Percentiles rank a stretch among this genome's conserved stretches.
These are phyloP conservation scores for Fusarium sp. DNA, from an alignment of 2,329 filamentous ascomycete species.

Conservation along the genomic window DNA sequence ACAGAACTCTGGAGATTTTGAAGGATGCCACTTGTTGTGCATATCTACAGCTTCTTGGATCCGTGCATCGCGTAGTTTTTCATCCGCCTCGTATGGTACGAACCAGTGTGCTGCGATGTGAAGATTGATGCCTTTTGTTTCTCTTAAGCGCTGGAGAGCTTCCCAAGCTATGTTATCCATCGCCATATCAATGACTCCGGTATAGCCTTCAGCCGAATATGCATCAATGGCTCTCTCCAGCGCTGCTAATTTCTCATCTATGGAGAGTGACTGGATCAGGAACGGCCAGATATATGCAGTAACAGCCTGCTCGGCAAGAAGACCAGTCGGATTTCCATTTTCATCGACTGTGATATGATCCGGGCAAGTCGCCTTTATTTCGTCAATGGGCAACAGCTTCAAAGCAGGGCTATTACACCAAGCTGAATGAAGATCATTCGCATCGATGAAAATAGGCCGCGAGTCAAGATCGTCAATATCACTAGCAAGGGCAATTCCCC, in stretches of 20 bases:
- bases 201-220: constrained; percentile 62
- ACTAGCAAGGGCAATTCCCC: constrained; percentile 54
- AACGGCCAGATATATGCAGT: constrained; percentile 63
- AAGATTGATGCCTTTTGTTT: constrained; percentile 54
- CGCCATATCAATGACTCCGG: constrained; percentile 66
- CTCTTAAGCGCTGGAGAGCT: constrained; percentile 54
- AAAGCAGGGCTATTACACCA: constrained; percentile 65
- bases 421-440: constrained; percentile 64
- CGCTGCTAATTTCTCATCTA: constrained; percentile 58
- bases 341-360: constrained; percentile 61
- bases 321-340: constrained; percentile 59
- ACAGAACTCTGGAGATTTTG: constrained; percentile 48
- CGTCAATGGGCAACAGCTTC: constrained; percentile 58
- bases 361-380: constrained; percentile 58
- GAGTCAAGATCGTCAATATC: constrained; percentile 62
- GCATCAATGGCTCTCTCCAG: constrained; percentile 60
- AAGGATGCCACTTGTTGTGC: constrained; percentile 47
- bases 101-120: constrained; percentile 63
- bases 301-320: constrained; percentile 61
- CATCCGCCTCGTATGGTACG: constrained; percentile 55
- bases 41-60: constrained; percentile 62
- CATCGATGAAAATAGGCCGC: constrained; percentile 65
- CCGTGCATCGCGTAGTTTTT: constrained; percentile 54
- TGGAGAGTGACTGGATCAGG: constrained; percentile 56
- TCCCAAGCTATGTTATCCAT: constrained; percentile 65